Evolutionary conservation across 1,284 basidiomycete genomes (phyloP), one percentile per base, ranked within the genome.

Genomic region (Ustilago bromivora): DNA sequence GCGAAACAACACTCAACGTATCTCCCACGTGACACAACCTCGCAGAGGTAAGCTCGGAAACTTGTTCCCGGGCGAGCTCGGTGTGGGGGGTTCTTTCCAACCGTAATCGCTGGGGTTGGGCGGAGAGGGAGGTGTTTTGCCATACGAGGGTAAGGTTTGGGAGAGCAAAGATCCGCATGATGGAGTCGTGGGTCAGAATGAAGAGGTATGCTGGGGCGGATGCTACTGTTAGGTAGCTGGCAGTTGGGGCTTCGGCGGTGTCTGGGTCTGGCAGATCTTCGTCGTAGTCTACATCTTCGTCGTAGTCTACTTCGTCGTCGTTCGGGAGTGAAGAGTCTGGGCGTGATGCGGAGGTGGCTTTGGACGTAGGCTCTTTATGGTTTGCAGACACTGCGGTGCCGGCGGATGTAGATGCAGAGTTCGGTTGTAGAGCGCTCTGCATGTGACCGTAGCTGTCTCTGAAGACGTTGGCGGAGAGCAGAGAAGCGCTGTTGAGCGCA

Each of bases 231-330:
- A 23, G 0, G 3, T 15, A 19, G 0, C 32, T 11, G 2, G 38
- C 67, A 9, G 46, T 61, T 9, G 23, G 38, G 28, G 72, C 56
- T 3, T 58, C 55, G 41, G 57, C 35, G 0, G 60, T 38, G 4
- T 62, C 57, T 4, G 57, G 49, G 8, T 56, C 57, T 4, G 60
- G 57, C 36, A 71, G 69, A 34, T 82, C 80, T 34, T 83, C 81
- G 38, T 73, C 78, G 43, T 82, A 83, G 41, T 83, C 81, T 9
- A 83, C 75, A 40, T 81, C 80, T 51, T 82, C 80, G 13, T 82
- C 79, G 38, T 59, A 83, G 41, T 83, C 81, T 9, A 83, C 75
- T 51, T 82, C 80, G 13, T 82, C 79, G 38, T 59, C 75, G 46
- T 64, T 51, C 17, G 46, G 32, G 4, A 59, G 10, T 2, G 62